Base-by-base conservation (phyloP, 345 rosid genomes). In the Jatropha curcas region DNA sequence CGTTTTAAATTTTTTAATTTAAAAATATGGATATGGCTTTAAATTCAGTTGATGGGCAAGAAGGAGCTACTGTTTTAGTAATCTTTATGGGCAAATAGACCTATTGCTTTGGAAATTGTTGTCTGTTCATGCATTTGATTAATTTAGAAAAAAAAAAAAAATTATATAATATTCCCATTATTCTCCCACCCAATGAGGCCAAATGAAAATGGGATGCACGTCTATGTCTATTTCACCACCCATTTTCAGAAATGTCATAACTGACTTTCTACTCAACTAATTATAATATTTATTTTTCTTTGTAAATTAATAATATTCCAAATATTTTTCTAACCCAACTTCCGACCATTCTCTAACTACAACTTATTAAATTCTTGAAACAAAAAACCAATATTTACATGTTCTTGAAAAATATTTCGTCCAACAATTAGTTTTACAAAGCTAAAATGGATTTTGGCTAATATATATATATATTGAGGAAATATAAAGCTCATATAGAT, bases 191-290 rank as follows among this genome's bases (percentile, higher is more conserved):
- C 41, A 3, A 51, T 31, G 71, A 41, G 58, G 31, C 74, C 50
- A 43, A 16, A 28, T 19, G 33, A 68, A 60, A 19, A 78, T 86
- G 88, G 85, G 52, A 67, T 10, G 85, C 90, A 86, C 88, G 90
- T 86, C 86, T 73, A 33, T 52, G 90, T 86, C 86, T 73, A 33
- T 52, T 51, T 60, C 79, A 69, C 39, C 28, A 65, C 50, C 27
- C 31, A n/a, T 63, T 24, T 1, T 41, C 11, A 12, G 24, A 1
- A 37, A 57, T 28, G 7, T 45, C 43, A 8, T 31, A 57, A 53
- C 2, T n/a, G 58, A 25, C 6, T 34, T 30, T 7, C 2, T 34
- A 30, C 31, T 35, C 35, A 22, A 34, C 5, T 24, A 19, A 62
- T 24, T 33, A 34, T 35, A 4, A 6, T 9, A 4, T 60, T 61